Percentiles rank a stretch among this genome's conserved stretches.
These are phyloP conservation scores for Lithohypha guttulata DNA, from an alignment of 2,329 filamentous ascomycete species.

Conservation along the genomic window DNA sequence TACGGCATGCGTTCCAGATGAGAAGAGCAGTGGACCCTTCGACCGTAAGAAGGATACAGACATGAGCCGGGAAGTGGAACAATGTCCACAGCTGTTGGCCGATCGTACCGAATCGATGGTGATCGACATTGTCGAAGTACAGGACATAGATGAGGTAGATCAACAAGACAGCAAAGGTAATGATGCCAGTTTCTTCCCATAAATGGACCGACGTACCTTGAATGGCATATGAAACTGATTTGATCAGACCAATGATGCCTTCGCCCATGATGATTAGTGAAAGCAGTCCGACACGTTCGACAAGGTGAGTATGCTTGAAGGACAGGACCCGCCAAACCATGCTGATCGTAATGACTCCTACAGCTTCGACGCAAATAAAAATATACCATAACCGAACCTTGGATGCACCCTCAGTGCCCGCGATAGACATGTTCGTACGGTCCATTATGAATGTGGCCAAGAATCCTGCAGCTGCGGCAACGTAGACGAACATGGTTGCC, in stretches of 20 bases:
- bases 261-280: conserved; percentile 59
- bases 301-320: conserved; percentile 52
- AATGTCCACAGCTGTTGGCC: conserved; percentile 45
- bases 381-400: conserved; percentile 41
- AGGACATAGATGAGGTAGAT: conserved; percentile 51
- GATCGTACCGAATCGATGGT: conserved; percentile 39
- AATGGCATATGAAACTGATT: conserved; percentile 20
- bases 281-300: conserved; percentile 52
- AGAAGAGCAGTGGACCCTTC: conserved; percentile 34
- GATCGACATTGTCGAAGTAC: conserved; percentile 48
- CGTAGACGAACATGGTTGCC: conserved; percentile 14
- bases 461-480: conserved; percentile 27
- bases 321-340: conserved; percentile 46
- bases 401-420: not conserved
- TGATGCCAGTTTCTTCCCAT: conserved; percentile 29
- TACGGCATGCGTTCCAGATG: conserved; percentile 9
- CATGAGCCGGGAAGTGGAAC: conserved; percentile 53
- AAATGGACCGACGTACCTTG: conserved; percentile 19
- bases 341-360: conserved; percentile 43
- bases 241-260: conserved; percentile 45
- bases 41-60: conserved; percentile 52
- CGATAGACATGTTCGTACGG: not conserved
- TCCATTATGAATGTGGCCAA: conserved; percentile 12
- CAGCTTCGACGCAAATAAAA: conserved; percentile 43
- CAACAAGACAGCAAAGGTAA: conserved; percentile 26